Evolutionary conservation across 495 filamentous ascomycete species (phyloP).

Genomic region (Penicillium tannophilum): DNA sequence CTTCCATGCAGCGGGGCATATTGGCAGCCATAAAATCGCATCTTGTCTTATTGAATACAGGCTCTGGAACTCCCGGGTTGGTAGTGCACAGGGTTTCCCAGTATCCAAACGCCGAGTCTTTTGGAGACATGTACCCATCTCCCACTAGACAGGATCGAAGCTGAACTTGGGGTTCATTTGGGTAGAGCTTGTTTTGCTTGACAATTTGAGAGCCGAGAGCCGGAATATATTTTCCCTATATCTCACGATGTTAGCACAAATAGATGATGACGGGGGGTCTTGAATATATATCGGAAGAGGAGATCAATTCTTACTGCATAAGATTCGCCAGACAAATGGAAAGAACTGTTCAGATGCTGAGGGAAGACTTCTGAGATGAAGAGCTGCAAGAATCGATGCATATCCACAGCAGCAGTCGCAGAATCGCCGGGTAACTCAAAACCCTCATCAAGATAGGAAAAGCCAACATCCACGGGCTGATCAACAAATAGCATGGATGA

Average conservation of each 20-base stretch:
- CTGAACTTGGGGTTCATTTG: conserved; percentile 28
- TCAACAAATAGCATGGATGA: conserved; percentile 50
- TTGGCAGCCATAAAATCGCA: conserved; percentile 47
- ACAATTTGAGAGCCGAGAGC: conserved; percentile 38
- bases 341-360: conserved; percentile 20
- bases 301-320: conserved; percentile 34
- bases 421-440: conserved; percentile 31
- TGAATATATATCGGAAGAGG: conserved; percentile 3
- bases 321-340: conserved; percentile 40
- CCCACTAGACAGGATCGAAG: conserved; percentile 43
- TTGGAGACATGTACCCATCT: conserved; percentile 41
- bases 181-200: conserved; percentile 36
- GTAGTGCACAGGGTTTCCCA: conserved; percentile 50
- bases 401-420: conserved; percentile 33
- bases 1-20: conserved; percentile 44
- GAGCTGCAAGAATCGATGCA: conserved; percentile 45
- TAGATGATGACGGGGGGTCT: too few relatives aligned
- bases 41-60: conserved; percentile 45
- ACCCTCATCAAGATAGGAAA: conserved; percentile 44
- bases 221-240: conserved; percentile 42
- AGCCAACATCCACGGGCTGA: conserved; percentile 47
- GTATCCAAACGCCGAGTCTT: conserved; percentile 38
- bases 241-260: too few relatives aligned
- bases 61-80: conserved; percentile 40
- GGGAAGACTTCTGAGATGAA: conserved; percentile 46